Evolutionary conservation across 306 rosid species (phyloP).

Genomic region (Nissolia schottii): DNA sequence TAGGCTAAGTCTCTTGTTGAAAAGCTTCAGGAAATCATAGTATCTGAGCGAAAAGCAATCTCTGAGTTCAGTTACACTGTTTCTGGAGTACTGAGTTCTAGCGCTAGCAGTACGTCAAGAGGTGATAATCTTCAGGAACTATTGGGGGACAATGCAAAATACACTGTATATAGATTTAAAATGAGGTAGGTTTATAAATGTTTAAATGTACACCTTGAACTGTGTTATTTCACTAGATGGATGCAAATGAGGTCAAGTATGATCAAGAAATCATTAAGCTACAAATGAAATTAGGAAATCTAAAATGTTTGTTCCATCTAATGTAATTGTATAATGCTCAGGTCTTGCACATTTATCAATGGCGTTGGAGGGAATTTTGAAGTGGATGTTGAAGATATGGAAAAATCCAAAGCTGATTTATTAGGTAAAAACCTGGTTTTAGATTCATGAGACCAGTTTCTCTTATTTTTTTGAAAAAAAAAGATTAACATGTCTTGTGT

Average conservation of each 20-base stretch:
- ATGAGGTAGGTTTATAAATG: conserved; percentile 49
- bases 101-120: conserved; percentile 45
- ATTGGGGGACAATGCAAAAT: conserved; percentile 43
- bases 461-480: conserved; percentile 13
- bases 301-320: conserved; percentile 20
- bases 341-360: conserved; percentile 67
- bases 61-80: conserved; percentile 55
- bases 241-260: not conserved
- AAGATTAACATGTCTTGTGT: conserved; percentile 13
- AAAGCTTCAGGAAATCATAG: conserved; percentile 54
- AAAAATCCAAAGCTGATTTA: conserved; percentile 54
- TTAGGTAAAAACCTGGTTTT: conserved; percentile 46
- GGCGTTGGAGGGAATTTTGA: conserved; percentile 54
- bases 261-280: not conserved
- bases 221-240: conserved; percentile 3
- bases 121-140: conserved; percentile 57
- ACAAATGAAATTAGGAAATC: not conserved
- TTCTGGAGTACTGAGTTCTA: conserved; percentile 74
- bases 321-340: conserved; percentile 27
- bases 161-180: conserved; percentile 55
- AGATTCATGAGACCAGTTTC: conserved; percentile 8
- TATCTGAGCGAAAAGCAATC: conserved; percentile 51
- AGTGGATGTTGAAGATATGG: conserved; percentile 59
- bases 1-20: conserved; percentile 57
- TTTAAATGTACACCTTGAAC: not conserved